Evolutionary conservation across 805 yeast species (phyloP).

Genomic region (Yarrowia yakushimensis): DNA sequence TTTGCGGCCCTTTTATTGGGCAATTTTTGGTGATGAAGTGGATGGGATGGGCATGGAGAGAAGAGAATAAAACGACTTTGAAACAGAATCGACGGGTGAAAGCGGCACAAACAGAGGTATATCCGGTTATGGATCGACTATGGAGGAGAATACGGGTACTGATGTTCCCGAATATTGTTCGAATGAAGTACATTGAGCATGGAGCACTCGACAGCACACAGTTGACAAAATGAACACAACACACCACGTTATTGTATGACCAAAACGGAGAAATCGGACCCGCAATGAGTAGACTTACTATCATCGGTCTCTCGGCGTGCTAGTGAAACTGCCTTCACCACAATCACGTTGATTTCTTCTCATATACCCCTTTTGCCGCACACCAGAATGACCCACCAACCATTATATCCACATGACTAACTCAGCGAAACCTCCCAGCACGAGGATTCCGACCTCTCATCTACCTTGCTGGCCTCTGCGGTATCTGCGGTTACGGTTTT

Average conservation of each 20-base stretch:
- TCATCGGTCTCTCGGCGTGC: neutral
- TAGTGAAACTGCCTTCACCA: neutral
- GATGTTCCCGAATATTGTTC: neutral
- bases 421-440: slow-evolving; percentile 67
- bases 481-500: slow-evolving; percentile 67
- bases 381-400: neutral
- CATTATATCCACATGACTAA: neutral
- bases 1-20: neutral
- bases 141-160: neutral
- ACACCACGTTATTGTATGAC: neutral
- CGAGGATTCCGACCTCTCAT: slow-evolving; percentile 79
- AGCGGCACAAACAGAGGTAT: neutral
- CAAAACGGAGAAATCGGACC: neutral
- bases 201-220: neutral
- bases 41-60: neutral
- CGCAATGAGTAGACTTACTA: neutral
- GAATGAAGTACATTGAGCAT: neutral
- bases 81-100: neutral
- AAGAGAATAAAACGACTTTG: neutral
- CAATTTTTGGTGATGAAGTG: neutral
- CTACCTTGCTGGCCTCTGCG: slow-evolving; percentile 62
- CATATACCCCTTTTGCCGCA: neutral
- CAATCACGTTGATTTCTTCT: neutral
- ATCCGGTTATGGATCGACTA: neutral
- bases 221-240: neutral